A percentile compares a stretch with the other conserved stretches of the same genome.
These are phyloP conservation scores for Chaetoscypha palmicola DNA, from an alignment of 2,329 filamentous ascomycete genomes.

Conservation along the genomic window DNA sequence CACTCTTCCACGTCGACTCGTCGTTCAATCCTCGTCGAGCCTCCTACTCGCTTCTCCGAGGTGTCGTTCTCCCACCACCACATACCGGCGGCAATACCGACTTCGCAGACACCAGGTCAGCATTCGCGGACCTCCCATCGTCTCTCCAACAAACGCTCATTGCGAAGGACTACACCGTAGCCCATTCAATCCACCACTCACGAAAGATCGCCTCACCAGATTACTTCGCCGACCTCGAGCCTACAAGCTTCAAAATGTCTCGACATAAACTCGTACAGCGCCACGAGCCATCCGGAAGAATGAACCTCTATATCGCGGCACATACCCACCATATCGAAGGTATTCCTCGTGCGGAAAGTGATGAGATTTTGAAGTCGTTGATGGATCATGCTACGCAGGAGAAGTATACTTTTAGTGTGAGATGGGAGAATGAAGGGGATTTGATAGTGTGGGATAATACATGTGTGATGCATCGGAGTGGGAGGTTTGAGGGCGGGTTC, in stretches of 20 bases:
- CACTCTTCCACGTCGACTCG: slow-evolving; percentile 48
- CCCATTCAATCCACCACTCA: slow-evolving; percentile 46
- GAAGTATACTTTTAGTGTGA: slow-evolving; percentile 39
- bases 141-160: slow-evolving; percentile 29
- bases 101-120: slow-evolving; percentile 46
- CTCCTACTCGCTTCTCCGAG: slow-evolving; percentile 44
- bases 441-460: slow-evolving; percentile 55
- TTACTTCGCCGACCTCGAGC: slow-evolving; percentile 39
- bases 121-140: slow-evolving; percentile 40
- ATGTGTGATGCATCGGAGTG: slow-evolving; percentile 48
- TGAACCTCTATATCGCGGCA: slow-evolving; percentile 46
- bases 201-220: slow-evolving; percentile 44
- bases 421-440: slow-evolving; percentile 44
- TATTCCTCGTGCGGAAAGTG: slow-evolving; percentile 31
- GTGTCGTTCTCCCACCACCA: slow-evolving; percentile 41
- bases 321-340: slow-evolving; percentile 47
- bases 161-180: slow-evolving; percentile 38
- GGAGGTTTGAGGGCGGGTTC: slow-evolving; percentile 41
- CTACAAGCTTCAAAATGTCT: slow-evolving; percentile 28
- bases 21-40: slow-evolving; percentile 49
- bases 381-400: slow-evolving; percentile 41
- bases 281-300: slow-evolving; percentile 44
- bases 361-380: slow-evolving; percentile 35
- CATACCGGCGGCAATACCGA: slow-evolving; percentile 44
- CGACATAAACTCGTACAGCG: slow-evolving; percentile 42